phyloP scores from a whole-genome alignment of 1,284 basidiomycete genomes.

The Leccinum solheimii region DNA sequence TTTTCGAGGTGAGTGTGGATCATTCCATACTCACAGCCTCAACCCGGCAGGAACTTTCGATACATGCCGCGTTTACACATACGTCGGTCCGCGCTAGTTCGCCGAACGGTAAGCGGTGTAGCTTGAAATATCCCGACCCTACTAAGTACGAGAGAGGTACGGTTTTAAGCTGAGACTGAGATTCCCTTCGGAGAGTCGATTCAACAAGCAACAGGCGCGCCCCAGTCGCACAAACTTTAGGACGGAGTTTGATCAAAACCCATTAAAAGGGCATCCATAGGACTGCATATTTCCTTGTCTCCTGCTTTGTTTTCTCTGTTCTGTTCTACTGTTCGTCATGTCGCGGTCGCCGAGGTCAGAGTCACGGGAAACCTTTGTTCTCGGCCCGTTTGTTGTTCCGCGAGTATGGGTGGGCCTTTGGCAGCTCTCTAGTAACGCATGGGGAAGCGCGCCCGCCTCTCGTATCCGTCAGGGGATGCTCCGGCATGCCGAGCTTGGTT shows the following conservation, averaged over 20 bases:
- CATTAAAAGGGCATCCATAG: conserved; percentile 23
- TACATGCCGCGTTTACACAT: conserved; percentile 4
- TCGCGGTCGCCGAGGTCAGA: conserved; percentile 11
- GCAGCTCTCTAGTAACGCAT: conserved; percentile 81
- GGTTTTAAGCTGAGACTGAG: conserved; percentile 15
- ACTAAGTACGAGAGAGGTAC: neutral
- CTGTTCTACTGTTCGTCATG: conserved; percentile 21
- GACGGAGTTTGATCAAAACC: conserved; percentile 36
- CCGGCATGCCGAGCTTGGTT: conserved; percentile 62
- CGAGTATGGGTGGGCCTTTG: conserved; percentile 77
- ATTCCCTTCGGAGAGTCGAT: conserved; percentile 2
- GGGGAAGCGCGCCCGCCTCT: conserved; percentile 69
- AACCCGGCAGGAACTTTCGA: conserved; percentile 10
- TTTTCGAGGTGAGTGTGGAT: conserved; percentile 31
- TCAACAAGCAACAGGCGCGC: conserved; percentile 2
- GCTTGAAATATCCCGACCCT: neutral
- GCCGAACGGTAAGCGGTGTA: conserved; percentile 15
- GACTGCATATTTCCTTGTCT: conserved; percentile 3
- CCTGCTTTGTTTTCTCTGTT: conserved; percentile 8
- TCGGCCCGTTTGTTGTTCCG: conserved; percentile 62
- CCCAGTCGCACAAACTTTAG: conserved; percentile 17
- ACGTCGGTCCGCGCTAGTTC: conserved; percentile 10
- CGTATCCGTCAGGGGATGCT: conserved; percentile 70
- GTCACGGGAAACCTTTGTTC: conserved; percentile 51
- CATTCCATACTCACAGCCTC: conserved; percentile 17